Evolutionary conservation across 1,139 yeast species (phyloP).

Genomic region (Pichia sp.): DNA sequence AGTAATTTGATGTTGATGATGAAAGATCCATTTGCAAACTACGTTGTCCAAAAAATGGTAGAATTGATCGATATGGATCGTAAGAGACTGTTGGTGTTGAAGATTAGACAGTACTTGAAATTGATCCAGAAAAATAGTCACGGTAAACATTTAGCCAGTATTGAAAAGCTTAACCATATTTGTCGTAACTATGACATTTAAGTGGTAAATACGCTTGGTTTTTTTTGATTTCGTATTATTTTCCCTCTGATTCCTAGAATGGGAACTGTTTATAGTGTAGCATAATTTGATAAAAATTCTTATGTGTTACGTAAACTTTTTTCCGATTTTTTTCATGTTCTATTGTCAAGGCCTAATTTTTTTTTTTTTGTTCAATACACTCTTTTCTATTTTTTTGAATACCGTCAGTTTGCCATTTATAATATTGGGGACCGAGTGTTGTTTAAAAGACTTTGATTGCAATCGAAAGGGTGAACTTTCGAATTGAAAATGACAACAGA

Average conservation of each 20-base stretch:
- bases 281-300: background rate
- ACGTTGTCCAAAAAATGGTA: constrained; percentile 90
- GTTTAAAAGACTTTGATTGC: too few relatives aligned
- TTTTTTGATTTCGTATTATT: constrained; percentile 1
- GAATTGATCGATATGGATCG: constrained; percentile 73
- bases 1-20: constrained; percentile 79
- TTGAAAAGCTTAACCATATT: constrained; percentile 67
- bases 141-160: constrained; percentile 85
- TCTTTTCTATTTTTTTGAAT: background rate
- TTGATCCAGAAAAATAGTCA: constrained; percentile 54
- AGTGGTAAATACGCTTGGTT: background rate
- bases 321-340: background rate
- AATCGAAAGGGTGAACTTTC: too few relatives aligned
- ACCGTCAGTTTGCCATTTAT: background rate
- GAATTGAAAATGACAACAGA: background rate
- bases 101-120: constrained; percentile 58
- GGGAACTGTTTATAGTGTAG: background rate
- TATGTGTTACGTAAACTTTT: background rate
- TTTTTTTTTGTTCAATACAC: background rate
- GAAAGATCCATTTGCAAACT: constrained; percentile 97
- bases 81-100: constrained; percentile 54
- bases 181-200: constrained; percentile 27
- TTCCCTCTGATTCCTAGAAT: background rate
- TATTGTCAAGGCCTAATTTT: background rate
- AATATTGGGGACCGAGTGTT: background rate